Conservation (phyloP, 176 grass and related monocot species). For the Calamus simplicifolius region DNA sequence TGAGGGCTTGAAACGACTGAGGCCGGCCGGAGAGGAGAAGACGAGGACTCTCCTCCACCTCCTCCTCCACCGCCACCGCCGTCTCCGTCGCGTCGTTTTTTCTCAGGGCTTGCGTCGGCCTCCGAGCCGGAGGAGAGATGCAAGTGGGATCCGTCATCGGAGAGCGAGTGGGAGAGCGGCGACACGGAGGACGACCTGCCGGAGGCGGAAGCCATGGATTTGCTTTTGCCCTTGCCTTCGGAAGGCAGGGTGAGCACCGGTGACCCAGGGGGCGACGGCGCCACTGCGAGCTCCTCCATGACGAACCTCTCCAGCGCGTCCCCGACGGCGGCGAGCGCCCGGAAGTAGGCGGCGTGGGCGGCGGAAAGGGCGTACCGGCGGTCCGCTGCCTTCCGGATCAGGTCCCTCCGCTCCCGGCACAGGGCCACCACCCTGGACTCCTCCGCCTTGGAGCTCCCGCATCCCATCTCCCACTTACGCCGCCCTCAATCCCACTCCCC, state of each 20-base stretch:
- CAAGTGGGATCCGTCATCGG: slow-evolving; percentile 28
- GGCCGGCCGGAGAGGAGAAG: not conserved
- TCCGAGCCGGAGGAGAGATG: slow-evolving; percentile 8
- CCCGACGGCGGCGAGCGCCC: slow-evolving; percentile 45
- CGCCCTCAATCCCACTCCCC: not conserved
- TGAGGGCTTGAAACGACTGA: not conserved
- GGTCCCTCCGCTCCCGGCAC: slow-evolving; percentile 53
- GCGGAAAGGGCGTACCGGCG: slow-evolving; percentile 44
- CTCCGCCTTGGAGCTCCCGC: slow-evolving; percentile 1
- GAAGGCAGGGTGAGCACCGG: slow-evolving; percentile 68
- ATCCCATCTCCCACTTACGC: slow-evolving; percentile 18
- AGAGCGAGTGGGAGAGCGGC: slow-evolving; percentile 69
- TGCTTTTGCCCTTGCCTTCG: slow-evolving; percentile 23
- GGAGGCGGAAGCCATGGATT: not conserved
- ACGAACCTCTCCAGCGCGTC: slow-evolving; percentile 57
- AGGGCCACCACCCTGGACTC: slow-evolving; percentile 30
- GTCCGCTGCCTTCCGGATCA: slow-evolving; percentile 54
- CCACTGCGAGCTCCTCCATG: slow-evolving; percentile 37
- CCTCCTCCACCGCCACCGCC: not conserved
- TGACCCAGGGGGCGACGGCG: slow-evolving; percentile 25
- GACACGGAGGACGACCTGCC: slow-evolving; percentile 54
- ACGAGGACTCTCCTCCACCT: slow-evolving; percentile 1
- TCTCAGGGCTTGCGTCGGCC: slow-evolving; percentile 5
- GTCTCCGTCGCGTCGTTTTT: not conserved
- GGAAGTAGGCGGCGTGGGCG: slow-evolving; percentile 80